Conservation (phyloP, 1,284 basidiomycete species). For the Sanghuangporus baumii region DNA sequence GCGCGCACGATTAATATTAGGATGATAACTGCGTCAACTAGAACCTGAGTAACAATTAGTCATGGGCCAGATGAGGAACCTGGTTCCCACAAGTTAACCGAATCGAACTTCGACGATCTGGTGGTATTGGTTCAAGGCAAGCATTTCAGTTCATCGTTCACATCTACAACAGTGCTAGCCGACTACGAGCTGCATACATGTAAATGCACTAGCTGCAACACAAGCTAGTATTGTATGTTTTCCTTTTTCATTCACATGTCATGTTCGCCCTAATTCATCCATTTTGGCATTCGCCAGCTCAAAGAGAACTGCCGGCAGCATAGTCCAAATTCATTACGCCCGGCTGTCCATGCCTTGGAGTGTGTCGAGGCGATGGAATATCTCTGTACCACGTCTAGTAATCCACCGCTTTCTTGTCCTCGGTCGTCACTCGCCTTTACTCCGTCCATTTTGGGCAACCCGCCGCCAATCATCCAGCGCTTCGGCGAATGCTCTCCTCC, state of each 20-base stretch:
- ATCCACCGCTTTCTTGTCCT: background rate
- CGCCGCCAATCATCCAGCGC: background rate
- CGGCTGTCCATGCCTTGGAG: slow-evolving; percentile 71
- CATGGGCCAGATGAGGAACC: no score
- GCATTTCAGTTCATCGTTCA: no score
- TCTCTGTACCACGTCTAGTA: slow-evolving; percentile 28
- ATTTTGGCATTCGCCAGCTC: slow-evolving; percentile 9
- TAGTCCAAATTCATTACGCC: slow-evolving; percentile 30
- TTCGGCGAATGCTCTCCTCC: slow-evolving; percentile 1
- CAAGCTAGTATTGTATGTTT: background rate
- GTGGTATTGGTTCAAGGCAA: no score
- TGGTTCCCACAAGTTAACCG: no score
- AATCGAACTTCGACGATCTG: no score
- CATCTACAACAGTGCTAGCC: no score
- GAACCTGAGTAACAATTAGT: no score
- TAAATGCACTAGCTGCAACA: background rate
- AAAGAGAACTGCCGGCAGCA: slow-evolving; percentile 30
- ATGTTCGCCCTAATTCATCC: background rate
- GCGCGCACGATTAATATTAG: no score
- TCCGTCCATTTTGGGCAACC: background rate
- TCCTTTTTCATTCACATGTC: background rate
- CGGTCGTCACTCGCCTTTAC: background rate
- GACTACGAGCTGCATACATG: background rate
- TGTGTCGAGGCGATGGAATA: slow-evolving; percentile 42
- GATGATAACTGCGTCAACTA: no score